phyloP scores from a whole-genome alignment of 495 filamentous ascomycete genomes.

The Chaetomium cochliodes region DNA sequence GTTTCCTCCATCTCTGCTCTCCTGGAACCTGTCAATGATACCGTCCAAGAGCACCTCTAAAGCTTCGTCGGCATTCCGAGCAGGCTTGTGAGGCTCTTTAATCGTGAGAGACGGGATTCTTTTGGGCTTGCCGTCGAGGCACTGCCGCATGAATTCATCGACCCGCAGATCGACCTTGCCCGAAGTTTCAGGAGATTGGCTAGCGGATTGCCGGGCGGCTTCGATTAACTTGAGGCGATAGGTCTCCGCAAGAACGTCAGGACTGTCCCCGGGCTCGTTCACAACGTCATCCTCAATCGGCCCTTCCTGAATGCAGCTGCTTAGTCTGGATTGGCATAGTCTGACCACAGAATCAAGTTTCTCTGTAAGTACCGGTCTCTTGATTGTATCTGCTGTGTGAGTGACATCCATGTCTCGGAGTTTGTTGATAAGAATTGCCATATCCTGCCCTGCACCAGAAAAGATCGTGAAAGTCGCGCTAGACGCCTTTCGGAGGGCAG shows the following conservation, averaged over 20 bases:
- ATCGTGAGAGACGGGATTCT: background rate
- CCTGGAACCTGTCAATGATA: conserved; percentile 10
- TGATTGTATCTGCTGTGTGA: background rate
- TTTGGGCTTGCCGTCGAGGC: background rate
- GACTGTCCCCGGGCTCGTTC: background rate
- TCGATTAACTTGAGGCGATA: conserved; percentile 9
- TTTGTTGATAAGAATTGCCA: conserved; percentile 6
- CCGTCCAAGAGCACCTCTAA: conserved; percentile 16
- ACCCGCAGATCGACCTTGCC: conserved; percentile 8
- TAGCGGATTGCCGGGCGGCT: background rate
- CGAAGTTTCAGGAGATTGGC: background rate
- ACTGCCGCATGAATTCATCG: conserved; percentile 19
- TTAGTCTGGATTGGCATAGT: background rate
- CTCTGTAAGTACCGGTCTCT: background rate
- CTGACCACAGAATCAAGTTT: conserved; percentile 10
- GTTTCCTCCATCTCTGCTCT: background rate
- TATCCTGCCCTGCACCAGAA: conserved; percentile 11
- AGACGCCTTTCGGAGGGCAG: conserved; percentile 12
- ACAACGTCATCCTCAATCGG: background rate
- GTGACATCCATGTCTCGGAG: conserved; percentile 15
- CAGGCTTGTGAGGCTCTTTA: background rate
- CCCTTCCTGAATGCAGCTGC: background rate
- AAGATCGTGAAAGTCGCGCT: conserved; percentile 8
- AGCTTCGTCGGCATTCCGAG: conserved; percentile 8
- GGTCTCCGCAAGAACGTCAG: background rate